These are phyloP conservation scores for Alternaria rosae DNA, from an alignment of 2,329 filamentous ascomycete genomes.

Conservation along the genomic window DNA sequence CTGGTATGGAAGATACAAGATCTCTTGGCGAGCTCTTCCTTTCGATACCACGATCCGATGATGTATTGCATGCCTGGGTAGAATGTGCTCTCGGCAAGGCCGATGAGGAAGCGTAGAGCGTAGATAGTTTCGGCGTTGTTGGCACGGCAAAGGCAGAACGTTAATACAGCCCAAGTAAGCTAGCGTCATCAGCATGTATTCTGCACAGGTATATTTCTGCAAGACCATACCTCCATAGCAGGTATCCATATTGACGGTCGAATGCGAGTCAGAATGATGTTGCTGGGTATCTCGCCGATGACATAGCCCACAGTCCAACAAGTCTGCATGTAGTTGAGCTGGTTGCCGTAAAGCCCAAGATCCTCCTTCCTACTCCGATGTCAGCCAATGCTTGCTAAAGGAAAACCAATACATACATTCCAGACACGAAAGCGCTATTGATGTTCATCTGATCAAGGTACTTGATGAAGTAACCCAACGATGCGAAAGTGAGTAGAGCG, in stretches of 20 bases:
- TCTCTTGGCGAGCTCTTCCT: constrained; percentile 24
- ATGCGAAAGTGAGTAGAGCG: constrained; percentile 58
- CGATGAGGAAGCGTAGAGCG: constrained; percentile 23
- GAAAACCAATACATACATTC: constrained; percentile 16
- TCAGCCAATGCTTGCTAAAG: background rate
- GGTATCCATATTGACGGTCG: constrained; percentile 18
- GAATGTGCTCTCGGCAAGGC: constrained; percentile 58
- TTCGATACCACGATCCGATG: constrained; percentile 28
- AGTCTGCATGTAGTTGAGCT: constrained; percentile 57
- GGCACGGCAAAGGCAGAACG: constrained; percentile 10
- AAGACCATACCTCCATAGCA: constrained; percentile 11
- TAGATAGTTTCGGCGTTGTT: constrained; percentile 14
- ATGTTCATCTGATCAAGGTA: constrained; percentile 36
- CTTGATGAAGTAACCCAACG: constrained; percentile 38
- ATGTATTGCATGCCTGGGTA: constrained; percentile 57
- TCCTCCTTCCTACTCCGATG: constrained; percentile 25
- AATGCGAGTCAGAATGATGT: constrained; percentile 33
- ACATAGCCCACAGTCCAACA: constrained; percentile 69
- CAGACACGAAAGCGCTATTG: constrained; percentile 37
- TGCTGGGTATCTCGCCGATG: constrained; percentile 31
- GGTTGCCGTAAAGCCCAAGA: constrained; percentile 28
- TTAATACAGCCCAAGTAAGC: constrained; percentile 14
- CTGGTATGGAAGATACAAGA: constrained; percentile 26
- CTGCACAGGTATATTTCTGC: background rate
- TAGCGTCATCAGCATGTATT: background rate